A percentile compares a stretch with the other conserved stretches of the same genome.
Conservation (phyloP, 371 early-diverging fungal genomes). For the Actinomortierella ambigua region DNA sequence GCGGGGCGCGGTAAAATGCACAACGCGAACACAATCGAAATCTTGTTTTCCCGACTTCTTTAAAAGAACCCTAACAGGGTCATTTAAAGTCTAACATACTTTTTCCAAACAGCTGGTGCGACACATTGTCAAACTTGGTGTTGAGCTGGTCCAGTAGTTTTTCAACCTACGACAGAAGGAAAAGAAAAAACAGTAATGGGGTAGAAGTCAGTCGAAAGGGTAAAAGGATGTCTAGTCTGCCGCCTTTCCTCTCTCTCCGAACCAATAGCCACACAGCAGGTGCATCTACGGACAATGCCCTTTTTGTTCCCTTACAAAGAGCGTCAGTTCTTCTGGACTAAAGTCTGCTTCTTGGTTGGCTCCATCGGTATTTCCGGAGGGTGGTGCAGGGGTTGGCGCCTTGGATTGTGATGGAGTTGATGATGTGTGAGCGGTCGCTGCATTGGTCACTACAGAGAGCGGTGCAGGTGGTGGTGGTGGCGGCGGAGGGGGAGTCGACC, state of each 20-base stretch:
- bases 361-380: too few species aligned
- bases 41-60: neutral
- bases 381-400: conserved; percentile 20
- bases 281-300: too few species aligned
- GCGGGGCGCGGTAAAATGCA: neutral
- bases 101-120: conserved; percentile 28
- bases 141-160: conserved; percentile 39
- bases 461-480: conserved; percentile 2
- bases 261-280: too few species aligned
- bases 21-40: neutral
- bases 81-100: conserved; percentile 11
- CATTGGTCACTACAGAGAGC: neutral
- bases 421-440: conserved; percentile 8
- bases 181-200: neutral
- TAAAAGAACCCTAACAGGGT: neutral
- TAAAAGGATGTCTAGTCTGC: too few species aligned
- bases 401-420: conserved; percentile 24
- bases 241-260: too few species aligned
- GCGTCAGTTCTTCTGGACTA: conserved; percentile 41
- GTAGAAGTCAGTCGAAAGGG: neutral
- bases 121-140: conserved; percentile 36
- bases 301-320: conserved; percentile 30
- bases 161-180: conserved; percentile 20
- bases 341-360: conserved; percentile 3
- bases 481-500: neutral